Conservation (phyloP, 257 asterid genomes). For the Solanum pimpinellifolium region DNA sequence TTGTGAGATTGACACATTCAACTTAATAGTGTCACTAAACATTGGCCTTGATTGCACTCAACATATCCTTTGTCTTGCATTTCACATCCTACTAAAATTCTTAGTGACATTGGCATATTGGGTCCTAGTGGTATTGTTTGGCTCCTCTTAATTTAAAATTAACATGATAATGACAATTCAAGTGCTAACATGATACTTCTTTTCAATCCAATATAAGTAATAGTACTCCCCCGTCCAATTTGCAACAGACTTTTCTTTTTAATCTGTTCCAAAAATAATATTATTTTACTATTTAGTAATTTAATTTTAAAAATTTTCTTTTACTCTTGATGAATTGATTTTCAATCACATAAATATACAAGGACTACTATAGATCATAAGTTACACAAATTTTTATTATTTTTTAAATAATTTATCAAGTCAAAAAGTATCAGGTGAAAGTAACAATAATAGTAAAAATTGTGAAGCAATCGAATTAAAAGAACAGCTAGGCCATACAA, state of each 20-base stretch:
- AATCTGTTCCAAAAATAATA: too few relatives aligned
- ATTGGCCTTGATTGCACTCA: background rate
- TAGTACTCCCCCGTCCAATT: background rate
- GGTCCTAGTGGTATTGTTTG: background rate
- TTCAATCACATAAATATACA: too few relatives aligned
- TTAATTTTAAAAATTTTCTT: too few relatives aligned
- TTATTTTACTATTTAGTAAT: too few relatives aligned
- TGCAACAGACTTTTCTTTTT: too few relatives aligned
- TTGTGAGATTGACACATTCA: background rate
- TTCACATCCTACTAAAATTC: background rate
- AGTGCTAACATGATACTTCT: background rate
- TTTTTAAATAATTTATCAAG: too few relatives aligned
- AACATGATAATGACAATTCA: background rate
- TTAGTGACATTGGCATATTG: background rate
- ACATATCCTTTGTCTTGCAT: background rate
- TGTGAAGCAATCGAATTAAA: background rate
- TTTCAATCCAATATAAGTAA: background rate
- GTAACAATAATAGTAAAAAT: background rate
- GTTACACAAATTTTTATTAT: accelerated
- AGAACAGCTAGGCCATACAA: background rate
- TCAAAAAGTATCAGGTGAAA: background rate
- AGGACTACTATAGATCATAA: too few relatives aligned
- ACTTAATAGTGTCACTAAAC: background rate
- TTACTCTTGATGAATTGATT: too few relatives aligned
- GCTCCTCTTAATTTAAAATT: background rate